Evolutionary conservation across 345 rosid species (phyloP), one percentile per base, ranked within the genome.

Genomic region (Boechera stricta): DNA sequence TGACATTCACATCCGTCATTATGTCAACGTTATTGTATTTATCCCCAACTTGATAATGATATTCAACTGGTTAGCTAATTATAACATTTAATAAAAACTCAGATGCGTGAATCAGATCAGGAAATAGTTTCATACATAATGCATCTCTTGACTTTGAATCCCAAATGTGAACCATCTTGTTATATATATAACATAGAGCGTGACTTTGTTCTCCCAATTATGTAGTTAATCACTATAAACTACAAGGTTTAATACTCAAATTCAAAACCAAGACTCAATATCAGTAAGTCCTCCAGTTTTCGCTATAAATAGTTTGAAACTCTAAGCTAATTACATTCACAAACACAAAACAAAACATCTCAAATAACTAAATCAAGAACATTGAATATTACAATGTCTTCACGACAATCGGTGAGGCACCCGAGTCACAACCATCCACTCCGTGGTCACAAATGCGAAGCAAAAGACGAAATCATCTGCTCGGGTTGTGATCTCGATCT

Each of bases 391-490:
- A 41, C n/a, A 69, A 69, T 69, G 65, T 57, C 65, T 70, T 70
- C 74, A 16, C 54, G 62, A 39, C 69, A 53, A 29, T 45, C 71
- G 0, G 77, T 64, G 44, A 73, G 77, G 55, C 77, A 73, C 52
- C 70, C 77, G 2, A 54, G 77, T 42, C 77, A 73, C 54, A 73
- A 53, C 71, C 77, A 73, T 73, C 71, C 77, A 21, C 44, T 73
- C 18, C 64, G 77, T 12, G 13, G 53, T 64, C 55, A 63, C 71
- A 64, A 54, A 74, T 42, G 63, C 35, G 54, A 54, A 53, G 35
- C 63, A 0, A 42, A 54, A 64, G 71, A 74, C 5, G 71, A 74
- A 55, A 44, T 74, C 55, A 55, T 74, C 55, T 74, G 64, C 28
- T 74, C 77, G 0, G 77, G 77, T 4, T 64, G 77, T 32, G 77